These are phyloP conservation scores for Angomonas ambiguus DNA, from an alignment of 208 protist species.

Conservation along the genomic window DNA sequence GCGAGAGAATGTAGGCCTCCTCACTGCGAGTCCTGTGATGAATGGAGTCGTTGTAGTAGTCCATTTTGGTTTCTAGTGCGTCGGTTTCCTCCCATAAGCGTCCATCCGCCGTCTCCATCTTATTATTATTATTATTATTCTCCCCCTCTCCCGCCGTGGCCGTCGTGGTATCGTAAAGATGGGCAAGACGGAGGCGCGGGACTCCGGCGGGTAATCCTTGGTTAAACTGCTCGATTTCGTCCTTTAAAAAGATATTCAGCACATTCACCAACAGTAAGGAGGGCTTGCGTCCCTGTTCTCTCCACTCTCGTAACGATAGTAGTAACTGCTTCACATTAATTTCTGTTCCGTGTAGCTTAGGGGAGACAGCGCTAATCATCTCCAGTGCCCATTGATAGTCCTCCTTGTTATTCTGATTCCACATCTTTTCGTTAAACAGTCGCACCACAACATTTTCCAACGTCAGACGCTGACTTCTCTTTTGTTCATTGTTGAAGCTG, in stretches of 20 bases:
- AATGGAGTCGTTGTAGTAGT: background rate
- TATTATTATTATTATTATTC: background rate
- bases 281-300: conserved; percentile 58
- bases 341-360: conserved; percentile 11
- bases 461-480: conserved; percentile 48
- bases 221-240: conserved; percentile 76
- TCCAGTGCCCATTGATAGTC: conserved; percentile 63
- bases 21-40: conserved; percentile 22
- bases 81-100: background rate
- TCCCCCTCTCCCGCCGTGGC: conserved; percentile 3
- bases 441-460: conserved; percentile 63
- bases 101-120: background rate
- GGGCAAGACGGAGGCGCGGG: conserved; percentile 43
- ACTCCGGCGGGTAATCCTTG: conserved; percentile 54
- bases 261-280: conserved; percentile 58
- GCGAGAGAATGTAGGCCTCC: conserved; percentile 64
- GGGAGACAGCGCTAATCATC: background rate
- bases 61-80: background rate
- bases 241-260: conserved; percentile 56
- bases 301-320: conserved; percentile 81
- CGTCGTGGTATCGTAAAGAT: background rate
- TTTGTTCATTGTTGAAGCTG: conserved; percentile 49
- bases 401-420: conserved; percentile 26
- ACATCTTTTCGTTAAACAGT: conserved; percentile 80
- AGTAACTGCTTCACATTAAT: conserved; percentile 59